These are phyloP conservation scores for Colletotrichum melonis DNA, from an alignment of 2,329 filamentous ascomycete genomes.

Conservation along the genomic window DNA sequence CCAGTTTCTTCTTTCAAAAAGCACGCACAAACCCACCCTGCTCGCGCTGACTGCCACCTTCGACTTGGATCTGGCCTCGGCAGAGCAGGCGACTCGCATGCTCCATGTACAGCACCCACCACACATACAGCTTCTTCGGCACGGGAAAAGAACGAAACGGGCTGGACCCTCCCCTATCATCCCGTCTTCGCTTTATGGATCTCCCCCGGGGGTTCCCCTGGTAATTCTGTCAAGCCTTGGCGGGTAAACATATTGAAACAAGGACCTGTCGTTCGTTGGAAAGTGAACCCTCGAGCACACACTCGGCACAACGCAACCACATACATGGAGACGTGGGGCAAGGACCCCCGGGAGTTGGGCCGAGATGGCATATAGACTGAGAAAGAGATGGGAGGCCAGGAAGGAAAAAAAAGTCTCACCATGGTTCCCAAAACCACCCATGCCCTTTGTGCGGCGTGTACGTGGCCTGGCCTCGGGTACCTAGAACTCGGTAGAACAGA, in stretches of 20 bases:
- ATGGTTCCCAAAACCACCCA: conserved; percentile 13
- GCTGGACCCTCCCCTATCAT: conserved; percentile 4
- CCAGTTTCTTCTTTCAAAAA: background rate
- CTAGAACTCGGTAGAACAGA: conserved; percentile 16
- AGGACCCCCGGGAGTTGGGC: conserved; percentile 27
- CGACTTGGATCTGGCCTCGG: conserved; percentile 30
- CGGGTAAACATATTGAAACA: conserved; percentile 33
- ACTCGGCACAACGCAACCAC: conserved; percentile 9
- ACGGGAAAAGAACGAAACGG: background rate
- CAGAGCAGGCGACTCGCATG: conserved; percentile 13
- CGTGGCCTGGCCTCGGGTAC: conserved; percentile 4
- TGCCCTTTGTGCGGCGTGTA: conserved; percentile 25
- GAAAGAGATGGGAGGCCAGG: too few species aligned
- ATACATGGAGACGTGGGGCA: conserved; percentile 11
- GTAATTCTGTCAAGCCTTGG: conserved; percentile 10
- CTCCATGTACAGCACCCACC: background rate
- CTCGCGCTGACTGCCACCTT: conserved; percentile 4
- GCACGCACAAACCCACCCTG: conserved; percentile 12
- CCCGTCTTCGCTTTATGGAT: conserved; percentile 22
- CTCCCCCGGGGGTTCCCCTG: conserved; percentile 11
- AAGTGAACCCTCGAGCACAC: conserved; percentile 1
- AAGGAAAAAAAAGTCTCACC: conserved; percentile 24
- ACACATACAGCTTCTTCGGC: background rate
- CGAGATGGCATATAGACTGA: conserved; percentile 7
- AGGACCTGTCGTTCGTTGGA: conserved; percentile 25